Evolutionary conservation across 1,284 basidiomycete genomes (phyloP), one percentile per base, ranked within the genome.

Genomic region (Tremellales sp.): DNA sequence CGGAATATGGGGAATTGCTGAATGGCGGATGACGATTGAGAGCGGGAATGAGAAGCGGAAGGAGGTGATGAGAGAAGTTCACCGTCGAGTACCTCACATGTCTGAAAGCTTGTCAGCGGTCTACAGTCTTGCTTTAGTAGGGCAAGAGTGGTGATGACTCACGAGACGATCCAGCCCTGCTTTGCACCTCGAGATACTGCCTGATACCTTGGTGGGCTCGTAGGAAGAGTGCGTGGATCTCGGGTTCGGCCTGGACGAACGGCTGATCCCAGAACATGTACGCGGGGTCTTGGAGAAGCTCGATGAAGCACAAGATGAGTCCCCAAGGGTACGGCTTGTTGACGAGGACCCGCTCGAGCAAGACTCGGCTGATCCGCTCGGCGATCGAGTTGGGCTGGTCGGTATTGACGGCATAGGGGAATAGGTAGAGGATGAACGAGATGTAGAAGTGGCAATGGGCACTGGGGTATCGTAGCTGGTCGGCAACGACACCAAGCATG

Each of bases 271-370:
- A 75, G 64, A 75, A 73, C n/a, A 65, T 68, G 48, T 72, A 70
- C 22, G 49, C 55, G 47, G 67, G 65, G 48, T 74, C 68, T 46
- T 73, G 68, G 51, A 75, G 63, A 48, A 75, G 54, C 76, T 96
- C 90, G 62, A 93, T 90, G 76, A 97, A 96, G 2, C 90, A 91
- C 61, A 90, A 84, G 54, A 97, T 76, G 39, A 92, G 84, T 51
- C 93, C 94, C 90, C 92, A 97, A n/a, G 94, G 92, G 66, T 97
- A 93, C 46, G 94, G 94, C 39, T 90, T 84, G 67, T 91, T 84
- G 48, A 91, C 91, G 52, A 97, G 83, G 74, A 97, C 87, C 33
- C 94, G 84, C 72, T 97, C 93, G 59, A 98, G 79, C 24, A 98
- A 80, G 25, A 96, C 89, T 51, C 87, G 86, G 36, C 89, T 86